Conservation (phyloP, 768 basidiomycete genomes). For the Asterophora parasitica region DNA sequence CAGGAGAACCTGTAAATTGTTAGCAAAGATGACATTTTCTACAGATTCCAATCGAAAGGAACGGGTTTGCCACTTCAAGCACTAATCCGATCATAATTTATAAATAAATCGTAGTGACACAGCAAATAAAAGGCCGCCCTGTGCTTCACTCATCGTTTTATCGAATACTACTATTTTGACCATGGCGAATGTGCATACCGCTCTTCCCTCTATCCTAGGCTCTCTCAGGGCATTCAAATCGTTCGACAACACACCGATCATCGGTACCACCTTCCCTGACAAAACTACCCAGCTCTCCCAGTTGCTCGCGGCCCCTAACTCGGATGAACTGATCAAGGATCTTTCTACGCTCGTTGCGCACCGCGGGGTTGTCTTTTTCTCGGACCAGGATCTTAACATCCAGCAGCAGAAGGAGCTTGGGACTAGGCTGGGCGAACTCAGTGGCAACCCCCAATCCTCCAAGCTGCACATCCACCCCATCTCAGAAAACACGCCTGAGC, state of each 20-base stretch:
- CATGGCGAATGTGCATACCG: no score
- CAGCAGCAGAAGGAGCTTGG: conserved; percentile 49
- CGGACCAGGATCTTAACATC: conserved; percentile 44
- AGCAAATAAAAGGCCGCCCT: no score
- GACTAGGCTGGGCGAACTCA: conserved; percentile 41
- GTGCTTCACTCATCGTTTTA: no score
- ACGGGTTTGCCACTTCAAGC: conserved; percentile 17
- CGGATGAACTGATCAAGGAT: conserved; percentile 48
- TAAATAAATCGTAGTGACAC: no score
- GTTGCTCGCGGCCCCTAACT: conserved; percentile 38
- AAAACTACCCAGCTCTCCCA: conserved; percentile 40
- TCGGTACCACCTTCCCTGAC: conserved; percentile 50
- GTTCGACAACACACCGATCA: conserved; percentile 44
- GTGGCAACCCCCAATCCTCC: conserved; percentile 44
- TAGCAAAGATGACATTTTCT: conserved; percentile 1
- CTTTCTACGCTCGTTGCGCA: conserved; percentile 49
- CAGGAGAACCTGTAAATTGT: conserved; percentile 6
- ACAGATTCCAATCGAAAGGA: conserved; percentile 14
- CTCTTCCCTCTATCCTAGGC: conserved; percentile 4
- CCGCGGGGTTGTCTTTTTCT: conserved; percentile 65
- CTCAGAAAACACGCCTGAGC: conserved; percentile 42
- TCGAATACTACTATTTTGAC: no score
- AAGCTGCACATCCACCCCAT: conserved; percentile 54
- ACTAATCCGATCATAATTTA: conserved; percentile 13
- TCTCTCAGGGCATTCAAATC: conserved; percentile 32